Percentiles rank a stretch among this genome's conserved stretches.
These are phyloP conservation scores for Sporothrix euskadiensis DNA, from an alignment of 2,329 filamentous ascomycete species.

Conservation along the genomic window DNA sequence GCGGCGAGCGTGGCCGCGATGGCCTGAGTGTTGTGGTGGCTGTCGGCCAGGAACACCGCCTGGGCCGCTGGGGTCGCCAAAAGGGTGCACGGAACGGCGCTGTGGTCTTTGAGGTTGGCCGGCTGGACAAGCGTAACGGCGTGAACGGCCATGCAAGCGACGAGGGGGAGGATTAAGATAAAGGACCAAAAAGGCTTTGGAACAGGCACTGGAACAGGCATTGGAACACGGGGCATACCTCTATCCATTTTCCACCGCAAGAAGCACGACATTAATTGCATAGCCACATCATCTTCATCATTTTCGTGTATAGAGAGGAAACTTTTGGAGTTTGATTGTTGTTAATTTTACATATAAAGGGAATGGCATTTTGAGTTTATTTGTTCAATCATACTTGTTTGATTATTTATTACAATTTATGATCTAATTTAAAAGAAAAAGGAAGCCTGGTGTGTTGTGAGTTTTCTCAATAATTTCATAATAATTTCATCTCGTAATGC, in stretches of 20 bases:
- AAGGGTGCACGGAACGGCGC: slow-evolving; percentile 73
- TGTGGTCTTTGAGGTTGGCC: slow-evolving; percentile 76
- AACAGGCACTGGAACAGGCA: neutral
- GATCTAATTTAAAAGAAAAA: neutral
- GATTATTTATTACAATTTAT: neutral
- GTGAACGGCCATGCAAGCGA: slow-evolving; percentile 23
- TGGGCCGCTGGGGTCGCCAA: slow-evolving; percentile 76
- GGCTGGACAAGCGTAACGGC: neutral
- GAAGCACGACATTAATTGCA: slow-evolving; percentile 22
- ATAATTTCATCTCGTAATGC: neutral
- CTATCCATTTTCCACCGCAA: neutral
- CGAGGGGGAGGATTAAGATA: slow-evolving; percentile 27
- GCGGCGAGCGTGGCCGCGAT: slow-evolving; percentile 72
- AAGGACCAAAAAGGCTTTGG: neutral
- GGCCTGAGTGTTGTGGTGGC: slow-evolving; percentile 84
- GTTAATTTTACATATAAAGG: neutral
- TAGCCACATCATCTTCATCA: slow-evolving; percentile 20
- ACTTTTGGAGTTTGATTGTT: slow-evolving; percentile 3
- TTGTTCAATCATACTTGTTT: neutral
- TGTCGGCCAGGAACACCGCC: slow-evolving; percentile 79
- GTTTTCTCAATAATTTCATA: neutral
- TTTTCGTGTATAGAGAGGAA: slow-evolving; percentile 2
- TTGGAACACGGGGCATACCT: neutral
- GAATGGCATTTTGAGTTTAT: neutral
- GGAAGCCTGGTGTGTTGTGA: neutral